These are phyloP conservation scores for Aspergillus sp. DNA, from an alignment of 2,329 filamentous ascomycete genomes.

Conservation along the genomic window DNA sequence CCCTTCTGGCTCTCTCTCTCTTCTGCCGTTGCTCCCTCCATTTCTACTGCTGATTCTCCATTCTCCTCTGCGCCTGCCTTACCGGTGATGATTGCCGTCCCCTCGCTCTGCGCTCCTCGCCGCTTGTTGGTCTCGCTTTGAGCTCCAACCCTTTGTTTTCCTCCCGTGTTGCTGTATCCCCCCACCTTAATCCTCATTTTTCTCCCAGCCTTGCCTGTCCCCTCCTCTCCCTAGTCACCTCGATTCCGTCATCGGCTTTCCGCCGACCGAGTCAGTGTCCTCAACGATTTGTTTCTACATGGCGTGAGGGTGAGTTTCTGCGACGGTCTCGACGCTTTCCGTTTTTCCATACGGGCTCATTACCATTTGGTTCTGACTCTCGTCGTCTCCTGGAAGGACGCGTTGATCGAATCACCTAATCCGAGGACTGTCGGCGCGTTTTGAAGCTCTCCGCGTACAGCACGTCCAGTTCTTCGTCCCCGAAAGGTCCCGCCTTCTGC, in stretches of 20 bases:
- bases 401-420: not conserved
- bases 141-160: conserved; percentile 14
- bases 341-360: not conserved
- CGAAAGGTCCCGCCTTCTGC: not conserved
- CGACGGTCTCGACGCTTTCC: conserved; percentile 1
- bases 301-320: conserved; percentile 16
- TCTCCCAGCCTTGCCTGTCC: not conserved
- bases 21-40: conserved; percentile 3
- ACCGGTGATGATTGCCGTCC: conserved; percentile 20
- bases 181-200: conserved; percentile 9
- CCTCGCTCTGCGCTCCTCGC: conserved; percentile 25
- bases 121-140: conserved; percentile 26
- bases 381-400: not conserved
- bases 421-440: not conserved
- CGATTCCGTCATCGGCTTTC: conserved; percentile 1
- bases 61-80: not conserved
- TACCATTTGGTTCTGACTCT: not conserved
- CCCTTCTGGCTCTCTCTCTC: conserved; percentile 1
- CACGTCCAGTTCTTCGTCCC: not conserved
- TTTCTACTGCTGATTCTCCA: not conserved
- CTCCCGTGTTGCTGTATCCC: conserved; percentile 2
- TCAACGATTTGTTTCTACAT: conserved; percentile 15
- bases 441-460: not conserved
- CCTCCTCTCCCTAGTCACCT: not conserved
- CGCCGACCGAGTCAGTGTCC: not conserved